phyloP scores from a whole-genome alignment of 352 stramenopile genomes.

The Globisporangium apiculatum region DNA sequence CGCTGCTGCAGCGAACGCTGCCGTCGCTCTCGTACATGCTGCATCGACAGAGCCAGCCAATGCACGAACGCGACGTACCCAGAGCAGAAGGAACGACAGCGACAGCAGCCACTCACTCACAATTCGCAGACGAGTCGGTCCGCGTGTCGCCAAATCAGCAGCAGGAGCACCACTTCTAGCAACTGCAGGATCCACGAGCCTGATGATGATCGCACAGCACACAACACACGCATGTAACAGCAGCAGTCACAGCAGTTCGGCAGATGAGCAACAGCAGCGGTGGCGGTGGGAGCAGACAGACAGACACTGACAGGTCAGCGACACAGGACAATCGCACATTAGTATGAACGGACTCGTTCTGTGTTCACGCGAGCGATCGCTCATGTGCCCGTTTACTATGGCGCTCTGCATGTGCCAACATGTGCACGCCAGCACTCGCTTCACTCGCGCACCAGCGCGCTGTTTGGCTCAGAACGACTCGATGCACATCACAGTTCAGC shows the following conservation, averaged over 20 bases:
- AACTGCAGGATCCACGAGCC: background rate
- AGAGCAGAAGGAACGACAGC: background rate
- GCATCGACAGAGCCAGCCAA: slow-evolving; percentile 24
- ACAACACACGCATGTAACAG: background rate
- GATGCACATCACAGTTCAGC: no score
- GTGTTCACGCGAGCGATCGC: no score
- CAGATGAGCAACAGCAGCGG: background rate
- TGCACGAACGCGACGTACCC: background rate
- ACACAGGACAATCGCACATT: no score
- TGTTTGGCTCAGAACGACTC: no score
- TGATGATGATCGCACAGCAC: no score
- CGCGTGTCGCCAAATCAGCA: slow-evolving; percentile 1
- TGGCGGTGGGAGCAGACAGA: background rate
- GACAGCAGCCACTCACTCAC: background rate
- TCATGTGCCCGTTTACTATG: no score
- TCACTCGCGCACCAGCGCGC: no score
- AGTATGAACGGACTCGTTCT: no score
- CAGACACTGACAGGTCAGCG: no score
- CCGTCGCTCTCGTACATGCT: slow-evolving; percentile 36
- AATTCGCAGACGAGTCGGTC: background rate
- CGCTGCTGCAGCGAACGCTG: slow-evolving; percentile 11
- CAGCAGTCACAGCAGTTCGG: background rate
- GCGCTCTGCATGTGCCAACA: no score
- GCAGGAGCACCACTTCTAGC: background rate
- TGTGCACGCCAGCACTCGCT: no score